A percentile compares a stretch with the other conserved stretches of the same genome.
Evolutionary conservation across 2,329 filamentous ascomycete species (phyloP).

Genomic region (Epichloe gansuensis): DNA sequence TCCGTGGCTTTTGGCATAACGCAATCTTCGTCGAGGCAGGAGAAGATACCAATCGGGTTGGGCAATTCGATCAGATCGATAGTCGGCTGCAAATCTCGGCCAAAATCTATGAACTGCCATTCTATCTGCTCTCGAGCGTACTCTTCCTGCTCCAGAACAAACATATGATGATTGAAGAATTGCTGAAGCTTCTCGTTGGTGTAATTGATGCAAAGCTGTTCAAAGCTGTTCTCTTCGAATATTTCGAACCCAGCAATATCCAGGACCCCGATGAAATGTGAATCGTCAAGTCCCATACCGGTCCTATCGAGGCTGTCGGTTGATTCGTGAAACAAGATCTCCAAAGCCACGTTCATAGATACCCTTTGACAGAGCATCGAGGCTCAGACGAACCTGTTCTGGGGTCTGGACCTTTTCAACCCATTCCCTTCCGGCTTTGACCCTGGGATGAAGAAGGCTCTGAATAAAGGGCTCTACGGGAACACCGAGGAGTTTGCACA

Average conservation of each 20-base stretch:
- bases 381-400: constrained; percentile 80
- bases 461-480: constrained; percentile 74
- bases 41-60: constrained; percentile 98
- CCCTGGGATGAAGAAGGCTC: constrained; percentile 79
- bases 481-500: constrained; percentile 77
- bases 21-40: constrained; percentile 91
- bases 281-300: constrained; percentile 73
- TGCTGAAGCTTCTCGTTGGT: constrained; percentile 99
- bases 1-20: constrained; percentile 99
- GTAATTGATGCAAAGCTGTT: constrained; percentile 98
- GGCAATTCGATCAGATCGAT: constrained; percentile 94
- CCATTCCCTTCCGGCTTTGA: constrained; percentile 95
- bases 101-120: constrained; percentile 99
- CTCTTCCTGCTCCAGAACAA: constrained; percentile 95
- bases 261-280: constrained; percentile 91
- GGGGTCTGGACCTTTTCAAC: constrained; percentile 97
- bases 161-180: constrained; percentile 99
- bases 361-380: constrained; percentile 89
- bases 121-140: constrained; percentile 96
- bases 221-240: constrained; percentile 96
- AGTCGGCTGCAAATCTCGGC: constrained; percentile 89
- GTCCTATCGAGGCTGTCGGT: constrained; percentile 80
- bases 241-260: constrained; percentile 99
- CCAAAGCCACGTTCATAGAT: constrained; percentile 96
- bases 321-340: constrained; percentile 83